These are phyloP conservation scores for Chiua sp. DNA, from an alignment of 1,284 basidiomycete species.

Conservation along the genomic window DNA sequence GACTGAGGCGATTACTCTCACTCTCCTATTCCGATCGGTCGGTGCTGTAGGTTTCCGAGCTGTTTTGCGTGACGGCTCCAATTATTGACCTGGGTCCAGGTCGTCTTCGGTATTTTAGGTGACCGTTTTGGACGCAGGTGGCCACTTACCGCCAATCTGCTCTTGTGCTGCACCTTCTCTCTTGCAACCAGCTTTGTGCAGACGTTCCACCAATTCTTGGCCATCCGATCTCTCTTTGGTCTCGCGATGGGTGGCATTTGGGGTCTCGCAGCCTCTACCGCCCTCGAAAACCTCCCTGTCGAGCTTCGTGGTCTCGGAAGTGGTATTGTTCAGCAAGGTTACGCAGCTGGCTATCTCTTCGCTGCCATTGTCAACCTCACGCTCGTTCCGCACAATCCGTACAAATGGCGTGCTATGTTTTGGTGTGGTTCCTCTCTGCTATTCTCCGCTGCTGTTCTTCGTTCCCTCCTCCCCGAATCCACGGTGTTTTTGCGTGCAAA, in stretches of 20 bases:
- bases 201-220: constrained; percentile 72
- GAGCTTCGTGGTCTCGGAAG: constrained; percentile 88
- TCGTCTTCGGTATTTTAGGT: constrained; percentile 83
- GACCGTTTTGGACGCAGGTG: constrained; percentile 94
- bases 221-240: constrained; percentile 79
- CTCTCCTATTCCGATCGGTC: constrained; percentile 86
- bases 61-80: background rate
- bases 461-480: constrained; percentile 82
- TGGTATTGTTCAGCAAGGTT: constrained; percentile 88
- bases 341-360: constrained; percentile 68
- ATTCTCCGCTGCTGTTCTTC: constrained; percentile 71
- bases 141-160: constrained; percentile 83
- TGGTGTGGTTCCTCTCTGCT: constrained; percentile 80
- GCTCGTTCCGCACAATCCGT: constrained; percentile 59
- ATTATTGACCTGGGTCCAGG: constrained; percentile 29
- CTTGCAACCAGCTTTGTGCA: constrained; percentile 78
- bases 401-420: constrained; percentile 70
- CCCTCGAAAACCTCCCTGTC: constrained; percentile 91
- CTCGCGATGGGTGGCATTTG: constrained; percentile 90
- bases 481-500: constrained; percentile 74
- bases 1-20: constrained; percentile 91
- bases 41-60: constrained; percentile 67
- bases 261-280: constrained; percentile 77
- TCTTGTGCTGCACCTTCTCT: constrained; percentile 76
- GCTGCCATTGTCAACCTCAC: constrained; percentile 79